Evolutionary conservation across 345 rosid species (phyloP).

Genomic region (Geranium rotundifolium): DNA sequence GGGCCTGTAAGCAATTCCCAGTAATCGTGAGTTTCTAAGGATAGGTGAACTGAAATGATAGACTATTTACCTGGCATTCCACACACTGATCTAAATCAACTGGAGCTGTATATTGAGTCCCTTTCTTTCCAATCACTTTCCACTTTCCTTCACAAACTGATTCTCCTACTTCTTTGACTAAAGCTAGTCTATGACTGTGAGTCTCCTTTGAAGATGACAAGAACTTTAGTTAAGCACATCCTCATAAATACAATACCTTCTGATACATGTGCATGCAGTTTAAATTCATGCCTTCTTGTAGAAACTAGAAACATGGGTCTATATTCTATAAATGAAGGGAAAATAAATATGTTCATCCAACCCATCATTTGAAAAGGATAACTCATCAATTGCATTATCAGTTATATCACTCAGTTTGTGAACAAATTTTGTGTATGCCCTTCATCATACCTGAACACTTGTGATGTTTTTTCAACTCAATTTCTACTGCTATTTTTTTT

Average conservation of each 20-base stretch:
- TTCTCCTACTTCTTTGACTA: no score
- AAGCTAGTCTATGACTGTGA: not conserved
- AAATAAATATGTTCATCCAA: not conserved
- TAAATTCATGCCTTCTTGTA: no score
- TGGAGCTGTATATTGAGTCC: not conserved
- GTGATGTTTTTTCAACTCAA: not conserved
- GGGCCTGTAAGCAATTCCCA: not conserved
- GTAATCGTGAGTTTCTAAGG: not conserved
- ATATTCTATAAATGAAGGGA: not conserved
- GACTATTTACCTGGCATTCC: not conserved
- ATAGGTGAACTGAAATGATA: not conserved
- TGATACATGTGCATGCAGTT: not conserved
- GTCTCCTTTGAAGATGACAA: not conserved
- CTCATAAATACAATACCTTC: not conserved
- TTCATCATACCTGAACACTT: no score
- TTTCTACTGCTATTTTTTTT: not conserved
- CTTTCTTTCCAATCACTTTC: no score
- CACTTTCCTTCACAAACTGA: not conserved
- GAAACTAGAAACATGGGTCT: not conserved
- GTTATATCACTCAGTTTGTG: not conserved
- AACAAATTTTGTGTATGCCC: not conserved
- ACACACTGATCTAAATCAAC: not conserved
- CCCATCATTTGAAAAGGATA: not conserved
- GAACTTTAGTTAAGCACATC: not conserved
- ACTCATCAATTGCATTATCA: not conserved